Evolutionary conservation across 495 filamentous ascomycete genomes (phyloP), one percentile per base, ranked within the genome.

Genomic region (Daldinia caldariorum): DNA sequence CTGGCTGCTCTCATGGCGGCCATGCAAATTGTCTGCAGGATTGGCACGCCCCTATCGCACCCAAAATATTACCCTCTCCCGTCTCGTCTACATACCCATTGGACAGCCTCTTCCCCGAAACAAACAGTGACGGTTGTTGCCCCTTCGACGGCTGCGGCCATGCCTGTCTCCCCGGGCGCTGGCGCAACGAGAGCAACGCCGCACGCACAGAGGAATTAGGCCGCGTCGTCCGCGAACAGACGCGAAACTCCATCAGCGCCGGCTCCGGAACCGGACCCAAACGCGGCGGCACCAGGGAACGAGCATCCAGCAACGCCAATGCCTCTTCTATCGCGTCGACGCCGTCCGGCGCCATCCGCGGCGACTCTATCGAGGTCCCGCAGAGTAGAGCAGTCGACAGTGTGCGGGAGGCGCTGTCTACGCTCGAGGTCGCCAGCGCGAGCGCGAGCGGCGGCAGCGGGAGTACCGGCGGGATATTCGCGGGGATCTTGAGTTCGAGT

Each of bases 1-100:
- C 90, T 61, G 86, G 88, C 43, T 94, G 91, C 64, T 88, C 88
- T 18, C 91, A 94, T 67, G 90, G 91, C 50, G 91, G 91, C 6
- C 91, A 94, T 76, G 77, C 86, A 0, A 84, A 84, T 22, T 94
- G 91, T 69, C 83, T 93, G 53, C 82, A 83, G 51, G 85, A 82
- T 4, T 94, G 91, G 91, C 88, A 91, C 57, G 76, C 77, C 8
- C 64, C 77, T n/a, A 57, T 80, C 12, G 58, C 70, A 35, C 29
- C 67, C 1, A 56, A 53, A 16, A 53, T 53, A 9, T 55, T 57
- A 7, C 37, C 70, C n/a, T 37, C 45, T 9, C 26, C 61, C 3
- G 41, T 12, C 10, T 65, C 58, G 1, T 54, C 53, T 0, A 63
- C 65, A 26, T 72, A 39, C 29, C 31, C 63, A 5, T 56, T 74